Conservation (phyloP, 306 rosid species). For the Ochetophila trinervis region DNA sequence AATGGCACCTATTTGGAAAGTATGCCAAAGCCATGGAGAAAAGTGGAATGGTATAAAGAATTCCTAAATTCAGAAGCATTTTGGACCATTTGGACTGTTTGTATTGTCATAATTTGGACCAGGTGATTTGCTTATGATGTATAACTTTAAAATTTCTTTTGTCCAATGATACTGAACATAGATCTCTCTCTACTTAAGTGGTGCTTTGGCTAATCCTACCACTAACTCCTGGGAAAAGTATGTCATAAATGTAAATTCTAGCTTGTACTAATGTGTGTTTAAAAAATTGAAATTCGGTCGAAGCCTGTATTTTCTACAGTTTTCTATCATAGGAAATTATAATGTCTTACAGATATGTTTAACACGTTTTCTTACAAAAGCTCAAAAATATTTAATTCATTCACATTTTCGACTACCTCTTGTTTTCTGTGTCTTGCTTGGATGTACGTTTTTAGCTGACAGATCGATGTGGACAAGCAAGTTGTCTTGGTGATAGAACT, state of each 20-base stretch:
- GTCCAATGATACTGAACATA: neutral
- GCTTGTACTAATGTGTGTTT: neutral
- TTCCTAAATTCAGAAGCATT: neutral
- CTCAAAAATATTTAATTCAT: neutral
- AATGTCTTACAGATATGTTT: neutral
- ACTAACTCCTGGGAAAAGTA: neutral
- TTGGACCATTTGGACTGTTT: neutral
- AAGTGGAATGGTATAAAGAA: neutral
- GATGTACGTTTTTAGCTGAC: neutral
- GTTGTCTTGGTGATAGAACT: neutral
- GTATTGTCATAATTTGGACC: neutral
- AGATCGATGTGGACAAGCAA: neutral
- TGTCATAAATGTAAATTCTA: neutral
- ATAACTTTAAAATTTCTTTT: neutral
- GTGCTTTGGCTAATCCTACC: neutral
- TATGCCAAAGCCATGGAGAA: neutral
- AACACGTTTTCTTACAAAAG: too few species aligned
- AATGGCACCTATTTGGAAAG: slow-evolving; percentile 2
- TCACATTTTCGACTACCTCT: neutral
- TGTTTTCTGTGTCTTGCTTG: neutral
- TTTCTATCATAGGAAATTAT: neutral
- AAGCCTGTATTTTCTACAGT: neutral
- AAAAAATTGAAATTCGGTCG: neutral
- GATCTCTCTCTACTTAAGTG: neutral
- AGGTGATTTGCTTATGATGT: neutral